Conservation (phyloP, 1,284 basidiomycete species). For the Heterobasidion irregulare region DNA sequence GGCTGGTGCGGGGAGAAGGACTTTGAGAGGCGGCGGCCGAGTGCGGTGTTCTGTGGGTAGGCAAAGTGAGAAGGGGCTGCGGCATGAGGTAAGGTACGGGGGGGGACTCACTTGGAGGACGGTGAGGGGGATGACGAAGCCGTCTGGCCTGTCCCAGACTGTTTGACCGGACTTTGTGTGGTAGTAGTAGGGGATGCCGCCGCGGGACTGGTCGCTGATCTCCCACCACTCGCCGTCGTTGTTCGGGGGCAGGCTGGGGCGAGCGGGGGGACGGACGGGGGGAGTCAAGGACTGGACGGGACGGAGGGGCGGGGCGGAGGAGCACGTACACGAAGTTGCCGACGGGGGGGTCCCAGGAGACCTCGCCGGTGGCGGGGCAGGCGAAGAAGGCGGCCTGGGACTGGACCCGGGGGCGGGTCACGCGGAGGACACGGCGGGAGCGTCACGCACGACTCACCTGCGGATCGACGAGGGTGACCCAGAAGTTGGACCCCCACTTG, state of each 20-base stretch:
- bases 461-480: constrained; percentile 79
- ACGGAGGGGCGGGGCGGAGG: not conserved
- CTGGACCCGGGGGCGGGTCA: constrained; percentile 25
- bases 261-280: no score
- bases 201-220: constrained; percentile 70
- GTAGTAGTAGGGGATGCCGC: constrained; percentile 85
- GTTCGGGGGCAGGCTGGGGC: constrained; percentile 69
- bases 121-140: constrained; percentile 85
- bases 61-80: not conserved
- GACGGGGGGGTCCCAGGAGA: constrained; percentile 88
- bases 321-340: constrained; percentile 76
- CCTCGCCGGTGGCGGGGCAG: constrained; percentile 86
- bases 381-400: constrained; percentile 83
- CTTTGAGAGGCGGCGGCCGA: constrained; percentile 53
- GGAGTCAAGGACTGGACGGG: constrained; percentile 8
- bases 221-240: constrained; percentile 95
- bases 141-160: constrained; percentile 80
- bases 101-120: constrained; percentile 63
- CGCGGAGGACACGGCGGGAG: not conserved
- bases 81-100: not conserved
- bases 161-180: constrained; percentile 84
- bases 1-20: constrained; percentile 4
- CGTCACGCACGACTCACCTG: constrained; percentile 38
- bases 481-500: constrained; percentile 79
- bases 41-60: constrained; percentile 56